phyloP scores from a whole-genome alignment of 176 grass and related monocot genomes.

The Oryza brachyantha region DNA sequence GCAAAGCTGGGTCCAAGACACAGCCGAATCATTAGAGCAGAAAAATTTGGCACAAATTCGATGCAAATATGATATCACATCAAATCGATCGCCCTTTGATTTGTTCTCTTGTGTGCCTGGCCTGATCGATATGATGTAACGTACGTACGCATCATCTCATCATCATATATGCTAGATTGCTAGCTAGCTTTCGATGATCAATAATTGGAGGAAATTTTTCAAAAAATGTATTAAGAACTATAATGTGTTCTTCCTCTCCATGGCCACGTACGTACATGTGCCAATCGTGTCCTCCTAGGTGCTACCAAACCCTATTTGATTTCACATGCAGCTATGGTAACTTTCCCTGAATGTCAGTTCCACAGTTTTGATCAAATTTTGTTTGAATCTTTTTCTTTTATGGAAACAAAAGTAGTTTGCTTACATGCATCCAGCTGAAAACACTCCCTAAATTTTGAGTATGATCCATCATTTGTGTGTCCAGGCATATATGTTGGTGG shows the following conservation, averaged over 20 bases:
- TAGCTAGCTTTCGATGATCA: neutral
- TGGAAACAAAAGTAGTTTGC: too few species aligned
- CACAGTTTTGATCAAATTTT: neutral
- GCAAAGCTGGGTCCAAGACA: neutral
- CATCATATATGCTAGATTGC: neutral
- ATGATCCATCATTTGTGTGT: neutral
- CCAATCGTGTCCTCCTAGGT: neutral
- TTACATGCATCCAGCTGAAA: too few species aligned
- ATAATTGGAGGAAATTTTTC: constrained; percentile 25
- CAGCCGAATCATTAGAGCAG: constrained; percentile 7
- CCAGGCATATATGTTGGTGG: neutral
- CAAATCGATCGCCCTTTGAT: constrained; percentile 1
- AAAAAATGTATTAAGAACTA: neutral
- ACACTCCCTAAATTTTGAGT: too few species aligned
- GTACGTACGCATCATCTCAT: neutral
- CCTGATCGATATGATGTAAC: neutral
- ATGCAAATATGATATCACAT: constrained; percentile 23
- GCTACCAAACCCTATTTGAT: neutral
- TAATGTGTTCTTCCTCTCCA: neutral
- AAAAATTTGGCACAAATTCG: neutral
- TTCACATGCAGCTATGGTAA: neutral
- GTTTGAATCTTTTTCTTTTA: too few species aligned
- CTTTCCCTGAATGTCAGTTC: neutral
- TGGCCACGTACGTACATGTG: neutral
- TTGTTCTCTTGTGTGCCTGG: neutral